These are phyloP conservation scores for Symbiodinium pilosum DNA, from an alignment of 73 alveolate species.

Conservation along the genomic window DNA sequence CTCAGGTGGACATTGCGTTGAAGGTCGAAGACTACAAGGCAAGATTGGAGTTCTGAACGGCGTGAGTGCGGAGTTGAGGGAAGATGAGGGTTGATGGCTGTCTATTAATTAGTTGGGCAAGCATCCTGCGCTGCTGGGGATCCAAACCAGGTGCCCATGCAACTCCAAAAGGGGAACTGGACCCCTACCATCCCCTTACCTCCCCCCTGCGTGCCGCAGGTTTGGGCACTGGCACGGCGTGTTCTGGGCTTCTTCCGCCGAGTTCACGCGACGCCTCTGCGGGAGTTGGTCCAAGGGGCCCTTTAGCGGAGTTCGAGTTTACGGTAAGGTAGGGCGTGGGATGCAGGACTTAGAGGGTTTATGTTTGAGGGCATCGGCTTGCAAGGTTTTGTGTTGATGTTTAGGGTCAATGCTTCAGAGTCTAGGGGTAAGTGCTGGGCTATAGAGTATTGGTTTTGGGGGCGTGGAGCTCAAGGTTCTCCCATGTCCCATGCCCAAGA, in stretches of 20 bases:
- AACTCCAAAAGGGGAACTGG: too few relatives aligned
- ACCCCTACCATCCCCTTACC: too few relatives aligned
- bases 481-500: too few relatives aligned
- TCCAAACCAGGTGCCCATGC: too few relatives aligned
- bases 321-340: neutral
- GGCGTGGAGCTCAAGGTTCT: too few relatives aligned
- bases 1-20: neutral
- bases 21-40: neutral
- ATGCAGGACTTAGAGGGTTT: neutral
- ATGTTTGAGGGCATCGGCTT: neutral
- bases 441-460: too few relatives aligned
- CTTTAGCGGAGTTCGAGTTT: neutral
- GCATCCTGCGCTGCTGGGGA: too few relatives aligned
- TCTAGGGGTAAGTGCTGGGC: too few relatives aligned
- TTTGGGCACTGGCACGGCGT: conserved; percentile 40
- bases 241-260: conserved; percentile 7
- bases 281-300: conserved; percentile 29
- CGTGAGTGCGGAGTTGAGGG: too few relatives aligned
- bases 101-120: too few relatives aligned
- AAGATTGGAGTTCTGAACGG: neutral
- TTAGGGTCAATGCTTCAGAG: neutral
- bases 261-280: conserved; percentile 34
- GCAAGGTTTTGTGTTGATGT: neutral
- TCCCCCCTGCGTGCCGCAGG: too few relatives aligned
- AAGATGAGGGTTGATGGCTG: too few relatives aligned